Conservation (phyloP, 352 stramenopile genomes). For the Globisporangium spinosum region DNA sequence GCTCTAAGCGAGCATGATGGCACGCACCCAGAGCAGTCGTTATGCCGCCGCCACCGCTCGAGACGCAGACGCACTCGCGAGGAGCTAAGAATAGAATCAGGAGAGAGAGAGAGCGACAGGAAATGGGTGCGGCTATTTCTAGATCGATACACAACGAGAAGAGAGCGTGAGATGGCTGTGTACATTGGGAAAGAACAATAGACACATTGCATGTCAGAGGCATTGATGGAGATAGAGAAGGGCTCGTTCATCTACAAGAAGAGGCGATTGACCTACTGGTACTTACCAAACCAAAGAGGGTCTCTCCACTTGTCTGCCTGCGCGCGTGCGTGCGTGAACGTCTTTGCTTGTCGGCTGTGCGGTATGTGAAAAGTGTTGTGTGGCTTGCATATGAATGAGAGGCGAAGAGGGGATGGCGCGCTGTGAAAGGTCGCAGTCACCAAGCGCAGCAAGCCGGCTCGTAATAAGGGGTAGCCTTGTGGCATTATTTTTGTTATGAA, state of each 20-base stretch:
- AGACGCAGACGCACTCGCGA: not conserved
- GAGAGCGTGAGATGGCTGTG: not conserved
- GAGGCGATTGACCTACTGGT: not conserved
- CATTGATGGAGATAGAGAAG: not conserved
- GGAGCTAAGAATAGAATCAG: not conserved
- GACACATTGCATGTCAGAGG: not conserved
- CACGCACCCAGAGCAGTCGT: not conserved
- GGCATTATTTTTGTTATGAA: not conserved
- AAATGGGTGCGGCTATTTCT: not conserved
- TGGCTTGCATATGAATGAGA: slow-evolving; percentile 7
- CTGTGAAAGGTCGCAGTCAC: slow-evolving; percentile 8
- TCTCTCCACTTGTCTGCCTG: not conserved
- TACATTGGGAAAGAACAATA: not conserved
- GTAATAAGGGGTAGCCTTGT: not conserved
- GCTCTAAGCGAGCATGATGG: slow-evolving; percentile 1
- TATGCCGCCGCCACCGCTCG: not conserved
- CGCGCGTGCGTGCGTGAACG: not conserved
- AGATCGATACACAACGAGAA: not conserved
- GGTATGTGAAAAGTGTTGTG: not conserved
- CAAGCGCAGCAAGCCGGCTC: not conserved
- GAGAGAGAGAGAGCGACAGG: not conserved
- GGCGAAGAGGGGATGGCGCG: not conserved
- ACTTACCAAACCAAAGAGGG: not conserved
- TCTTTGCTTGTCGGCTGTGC: not conserved
- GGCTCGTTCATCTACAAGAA: not conserved